phyloP scores from a whole-genome alignment of 2,329 filamentous ascomycete genomes.

The Alternaria ventricosa region DNA sequence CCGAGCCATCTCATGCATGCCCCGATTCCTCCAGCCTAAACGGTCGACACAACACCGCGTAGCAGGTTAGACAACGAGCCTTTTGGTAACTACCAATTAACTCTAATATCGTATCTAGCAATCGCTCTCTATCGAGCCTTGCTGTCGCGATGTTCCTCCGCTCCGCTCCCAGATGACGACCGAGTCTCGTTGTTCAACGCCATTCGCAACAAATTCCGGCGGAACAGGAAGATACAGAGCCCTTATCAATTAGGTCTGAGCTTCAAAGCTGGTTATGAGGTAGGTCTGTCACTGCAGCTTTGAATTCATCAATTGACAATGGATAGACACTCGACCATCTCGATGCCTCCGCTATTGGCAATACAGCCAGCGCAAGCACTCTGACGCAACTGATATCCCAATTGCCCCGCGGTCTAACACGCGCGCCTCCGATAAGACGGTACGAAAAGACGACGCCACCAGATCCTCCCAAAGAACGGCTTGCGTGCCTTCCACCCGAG shows the following conservation, averaged over 20 bases:
- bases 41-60: conserved; percentile 58
- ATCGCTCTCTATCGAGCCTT: conserved; percentile 77
- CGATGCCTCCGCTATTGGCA: conserved; percentile 48
- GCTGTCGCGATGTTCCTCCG: conserved; percentile 62
- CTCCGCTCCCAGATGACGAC: conserved; percentile 61
- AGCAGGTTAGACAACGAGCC: conserved; percentile 52
- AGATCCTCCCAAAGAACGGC: conserved; percentile 24
- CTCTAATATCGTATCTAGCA: conserved; percentile 51
- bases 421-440: conserved; percentile 7
- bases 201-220: conserved; percentile 67
- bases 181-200: conserved; percentile 62
- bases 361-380: conserved; percentile 29
- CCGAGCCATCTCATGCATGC: conserved; percentile 51
- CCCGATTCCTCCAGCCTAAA: conserved; percentile 53
- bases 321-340: conserved; percentile 52
- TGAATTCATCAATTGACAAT: conserved; percentile 11
- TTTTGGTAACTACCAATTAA: not conserved
- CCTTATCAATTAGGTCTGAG: conserved; percentile 66
- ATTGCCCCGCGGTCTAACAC: conserved; percentile 48
- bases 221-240: conserved; percentile 65
- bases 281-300: conserved; percentile 27
- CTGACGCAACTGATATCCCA: conserved; percentile 46
- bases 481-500: conserved; percentile 46
- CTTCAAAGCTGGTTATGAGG: conserved; percentile 73
- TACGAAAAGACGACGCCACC: conserved; percentile 5